Evolutionary conservation across 257 asterid genomes (phyloP), one percentile per base, ranked within the genome.

Genomic region (Asclepias syriaca): DNA sequence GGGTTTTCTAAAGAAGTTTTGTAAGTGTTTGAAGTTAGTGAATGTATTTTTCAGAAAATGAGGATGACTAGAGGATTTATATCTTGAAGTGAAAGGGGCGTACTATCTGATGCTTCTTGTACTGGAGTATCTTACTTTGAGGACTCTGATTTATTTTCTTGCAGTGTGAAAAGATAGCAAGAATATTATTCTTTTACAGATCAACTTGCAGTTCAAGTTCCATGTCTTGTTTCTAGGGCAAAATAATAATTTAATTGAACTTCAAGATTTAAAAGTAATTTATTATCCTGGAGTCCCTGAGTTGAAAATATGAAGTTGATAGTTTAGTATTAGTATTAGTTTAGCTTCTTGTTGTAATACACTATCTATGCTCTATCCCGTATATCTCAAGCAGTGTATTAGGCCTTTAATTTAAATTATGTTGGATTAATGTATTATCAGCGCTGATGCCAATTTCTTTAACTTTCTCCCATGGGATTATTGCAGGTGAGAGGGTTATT

Each of bases 401-500:
- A 4, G 49, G 46, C 12, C 10, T 64, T 64, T 37, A 64, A 8
- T 64, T 3, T 34, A 34, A 18, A 63, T 18, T 37, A 63, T 63
- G 50, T 16, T 2, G 15, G 43, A 8, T 61, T 61, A 60, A 61
- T 15, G 10, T 24, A 14, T 1, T 61, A 32, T 19, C 4, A 8
- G 19, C 80, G 74, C 59, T 48, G 81, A 73, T 3, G 46, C 29
- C 18, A 43, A 49, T 24, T 55, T 54, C 59, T 22, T 54, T 54
- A 54, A 13, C 19, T n/a, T 56, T 12, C 12, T 21, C 29, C 0
- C 19, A 0, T 63, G 49, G 67, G 40, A 24, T 24, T 14, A 14
- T 45, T 78, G 80, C 85, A 95, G 99, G 93, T 77, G 96, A 88
- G 76, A 79, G 92, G 80, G 85, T 78, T 74, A 86, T 76, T 75